Percentiles rank a stretch among this genome's conserved stretches.
Evolutionary conservation across 2,329 filamentous ascomycete genomes (phyloP).

Genomic region (Neospermospora avenae): DNA sequence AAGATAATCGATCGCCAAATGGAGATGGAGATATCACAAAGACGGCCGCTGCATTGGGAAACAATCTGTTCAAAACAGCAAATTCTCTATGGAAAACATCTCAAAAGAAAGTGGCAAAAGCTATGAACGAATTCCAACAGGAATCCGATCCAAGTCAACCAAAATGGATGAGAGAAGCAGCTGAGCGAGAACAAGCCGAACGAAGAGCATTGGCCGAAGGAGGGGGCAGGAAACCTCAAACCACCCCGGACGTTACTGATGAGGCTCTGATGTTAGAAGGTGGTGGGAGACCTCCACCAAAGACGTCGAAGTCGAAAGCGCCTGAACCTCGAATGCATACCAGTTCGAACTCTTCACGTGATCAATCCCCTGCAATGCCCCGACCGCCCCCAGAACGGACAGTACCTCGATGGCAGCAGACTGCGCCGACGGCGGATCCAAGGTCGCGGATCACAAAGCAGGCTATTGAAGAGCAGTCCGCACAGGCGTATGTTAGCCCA

Average conservation of each 20-base stretch:
- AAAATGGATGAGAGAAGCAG: conserved; percentile 87
- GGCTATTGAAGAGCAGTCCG: conserved; percentile 73
- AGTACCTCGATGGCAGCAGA: conserved; percentile 59
- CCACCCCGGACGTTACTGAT: conserved; percentile 51
- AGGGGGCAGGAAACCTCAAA: conserved; percentile 24
- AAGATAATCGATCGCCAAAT: conserved; percentile 53
- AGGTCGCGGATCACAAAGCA: conserved; percentile 67
- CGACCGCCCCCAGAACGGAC: conserved; percentile 41
- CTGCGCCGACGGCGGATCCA: conserved; percentile 42
- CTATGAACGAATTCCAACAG: conserved; percentile 78
- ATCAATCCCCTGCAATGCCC: conserved; percentile 49
- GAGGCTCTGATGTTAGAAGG: conserved; percentile 79
- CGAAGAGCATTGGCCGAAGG: conserved; percentile 36
- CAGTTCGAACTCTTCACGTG: conserved; percentile 37
- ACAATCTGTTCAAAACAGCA: conserved; percentile 84
- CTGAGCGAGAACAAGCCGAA: conserved; percentile 37
- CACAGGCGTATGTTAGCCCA: conserved; percentile 84
- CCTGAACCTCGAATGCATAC: conserved; percentile 23
- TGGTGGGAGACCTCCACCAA: conserved; percentile 52
- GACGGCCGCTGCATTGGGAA: conserved; percentile 77
- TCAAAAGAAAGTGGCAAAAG: conserved; percentile 89
- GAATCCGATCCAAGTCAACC: conserved; percentile 77
- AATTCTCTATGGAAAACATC: conserved; percentile 94
- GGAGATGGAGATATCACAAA: conserved; percentile 74
- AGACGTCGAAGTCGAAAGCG: conserved; percentile 33